Conservation (phyloP, 139 green algal genomes). For the Coelastrella sp. region DNA sequence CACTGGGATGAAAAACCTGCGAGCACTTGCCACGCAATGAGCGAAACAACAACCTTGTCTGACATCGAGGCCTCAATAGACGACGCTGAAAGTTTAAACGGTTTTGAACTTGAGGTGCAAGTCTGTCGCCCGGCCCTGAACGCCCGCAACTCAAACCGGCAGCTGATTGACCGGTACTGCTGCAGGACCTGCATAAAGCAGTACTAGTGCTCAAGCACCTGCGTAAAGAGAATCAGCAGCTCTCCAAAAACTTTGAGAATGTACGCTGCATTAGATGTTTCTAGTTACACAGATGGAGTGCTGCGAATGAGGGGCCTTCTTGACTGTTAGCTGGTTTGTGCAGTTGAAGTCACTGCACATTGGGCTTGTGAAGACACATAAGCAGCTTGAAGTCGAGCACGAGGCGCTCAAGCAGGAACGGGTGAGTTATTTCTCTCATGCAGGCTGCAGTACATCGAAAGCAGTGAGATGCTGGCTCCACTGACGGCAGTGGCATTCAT, state of each 20-base stretch:
- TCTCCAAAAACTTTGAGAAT: conserved; percentile 75
- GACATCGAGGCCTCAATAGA: not conserved
- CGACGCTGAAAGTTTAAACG: not conserved
- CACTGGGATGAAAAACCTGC: not conserved
- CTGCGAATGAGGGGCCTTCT: not conserved
- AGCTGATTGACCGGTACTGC: not conserved
- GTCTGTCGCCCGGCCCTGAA: not conserved
- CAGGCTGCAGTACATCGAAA: no score
- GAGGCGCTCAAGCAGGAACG: conserved; percentile 58
- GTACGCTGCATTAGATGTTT: conserved; percentile 39
- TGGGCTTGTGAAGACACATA: conserved; percentile 50
- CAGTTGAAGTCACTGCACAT: conserved; percentile 67
- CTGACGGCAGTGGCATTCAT: not conserved
- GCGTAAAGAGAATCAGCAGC: conserved; percentile 62
- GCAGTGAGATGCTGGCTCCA: no score
- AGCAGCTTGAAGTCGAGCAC: conserved; percentile 55
- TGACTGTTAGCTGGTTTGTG: not conserved
- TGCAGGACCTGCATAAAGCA: conserved; percentile 34
- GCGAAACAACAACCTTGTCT: not conserved
- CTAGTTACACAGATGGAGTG: not conserved
- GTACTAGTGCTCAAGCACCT: conserved; percentile 36
- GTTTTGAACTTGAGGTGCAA: not conserved
- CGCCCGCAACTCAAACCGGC: not conserved
- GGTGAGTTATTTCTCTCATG: conserved; percentile 43
- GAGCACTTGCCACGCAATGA: conserved; percentile 6